Evolutionary conservation across 2,329 filamentous ascomycete species (phyloP).

Genomic region (Colletotrichum shisoi): DNA sequence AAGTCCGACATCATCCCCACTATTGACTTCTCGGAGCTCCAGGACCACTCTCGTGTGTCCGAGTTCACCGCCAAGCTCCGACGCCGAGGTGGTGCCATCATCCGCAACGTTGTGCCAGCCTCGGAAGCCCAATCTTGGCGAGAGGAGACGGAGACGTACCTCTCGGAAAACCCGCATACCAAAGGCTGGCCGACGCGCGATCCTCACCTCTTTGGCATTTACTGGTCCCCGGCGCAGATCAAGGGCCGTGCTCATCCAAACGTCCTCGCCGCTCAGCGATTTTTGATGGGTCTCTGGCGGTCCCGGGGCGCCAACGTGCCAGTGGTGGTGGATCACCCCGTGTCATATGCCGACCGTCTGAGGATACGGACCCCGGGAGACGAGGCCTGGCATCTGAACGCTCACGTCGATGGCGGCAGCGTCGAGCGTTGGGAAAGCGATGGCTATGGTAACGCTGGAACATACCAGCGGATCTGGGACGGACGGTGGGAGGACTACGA

Average conservation of each 20-base stretch:
- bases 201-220: slow-evolving; percentile 50
- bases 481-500: slow-evolving; percentile 65
- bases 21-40: slow-evolving; percentile 62
- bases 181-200: slow-evolving; percentile 46
- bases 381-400: slow-evolving; percentile 62
- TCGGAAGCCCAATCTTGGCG: slow-evolving; percentile 65
- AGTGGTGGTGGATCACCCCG: slow-evolving; percentile 68
- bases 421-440: slow-evolving; percentile 75
- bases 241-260: slow-evolving; percentile 72
- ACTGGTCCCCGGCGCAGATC: slow-evolving; percentile 74
- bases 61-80: slow-evolving; percentile 54
- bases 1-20: slow-evolving; percentile 64
- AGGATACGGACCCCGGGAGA: slow-evolving; percentile 68
- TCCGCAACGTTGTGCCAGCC: slow-evolving; percentile 69
- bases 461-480: slow-evolving; percentile 62
- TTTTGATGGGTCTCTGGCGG: slow-evolving; percentile 74
- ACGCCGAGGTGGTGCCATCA: slow-evolving; percentile 62
- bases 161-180: slow-evolving; percentile 55
- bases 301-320: slow-evolving; percentile 62
- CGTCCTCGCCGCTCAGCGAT: slow-evolving; percentile 69
- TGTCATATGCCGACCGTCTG: slow-evolving; percentile 74
- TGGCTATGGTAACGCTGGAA: slow-evolving; percentile 68
- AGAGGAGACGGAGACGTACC: slow-evolving; percentile 59
- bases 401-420: slow-evolving; percentile 75
- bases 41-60: slow-evolving; percentile 56